Evolutionary conservation across 371 early-diverging fungal genomes (phyloP), one percentile per base, ranked within the genome.

Genomic region (Basidiobolus heterosporus): DNA sequence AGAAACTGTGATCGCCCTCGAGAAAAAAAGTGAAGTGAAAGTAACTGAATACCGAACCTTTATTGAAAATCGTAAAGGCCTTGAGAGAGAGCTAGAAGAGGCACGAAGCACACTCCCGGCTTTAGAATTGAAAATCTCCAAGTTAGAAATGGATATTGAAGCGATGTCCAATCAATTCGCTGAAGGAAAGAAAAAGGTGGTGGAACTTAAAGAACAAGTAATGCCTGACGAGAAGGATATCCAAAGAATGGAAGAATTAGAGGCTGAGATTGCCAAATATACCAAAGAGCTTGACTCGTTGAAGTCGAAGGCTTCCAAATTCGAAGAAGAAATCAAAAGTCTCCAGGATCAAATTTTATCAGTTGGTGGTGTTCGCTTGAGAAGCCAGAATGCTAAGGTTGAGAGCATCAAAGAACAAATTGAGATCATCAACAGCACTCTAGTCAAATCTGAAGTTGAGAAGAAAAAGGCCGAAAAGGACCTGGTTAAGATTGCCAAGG

Each of bases 341-440:
- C 64, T 94, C 16, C 91, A 93, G 46, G 78, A 86, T 35, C 71
- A 86, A 50, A 91, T 94, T 48, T 67, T 93, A 64, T 75, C 90
- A 46, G 87, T 78, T 9, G 94, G 95, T 45, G 94, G 93, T 47
- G 81, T 81, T 53, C 72, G 78, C 52, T 60, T 94, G 22, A 72
- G 92, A 37, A 59, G 74, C 5, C 94, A 97, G 61, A 87, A 84
- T 49, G 72, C 79, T 20, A 84, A 76, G 18, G 89, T 91, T 15
- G 89, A 90, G 46, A 74, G 78, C 22, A 59, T 91, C 22, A 64
- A 68, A n/a, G 83, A 85, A 19, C 74, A 82, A 40, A 85, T 94
- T 39, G 80, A 77, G 23, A 53, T 44, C 0, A 44, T 69, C 7
- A 73, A 74, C 43, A 70, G 72, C 38, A 65, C 64, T 24, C 64